phyloP scores from a whole-genome alignment of 345 rosid genomes.

The Toxicodendron radicans region DNA sequence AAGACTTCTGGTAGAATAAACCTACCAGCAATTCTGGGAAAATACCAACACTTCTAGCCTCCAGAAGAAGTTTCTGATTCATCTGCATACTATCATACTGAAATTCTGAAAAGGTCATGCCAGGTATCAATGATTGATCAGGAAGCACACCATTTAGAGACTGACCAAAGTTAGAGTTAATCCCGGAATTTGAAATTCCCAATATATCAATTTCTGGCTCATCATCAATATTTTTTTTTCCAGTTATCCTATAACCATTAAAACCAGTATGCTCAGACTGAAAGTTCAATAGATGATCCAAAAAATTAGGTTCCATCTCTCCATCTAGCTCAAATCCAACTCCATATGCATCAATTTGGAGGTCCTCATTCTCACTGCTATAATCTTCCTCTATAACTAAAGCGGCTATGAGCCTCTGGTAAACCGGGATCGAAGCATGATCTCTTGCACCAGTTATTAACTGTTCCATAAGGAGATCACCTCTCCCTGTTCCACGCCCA shows the following conservation, averaged over 20 bases:
- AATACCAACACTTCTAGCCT: constrained; percentile 80
- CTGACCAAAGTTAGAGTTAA: constrained; percentile 38
- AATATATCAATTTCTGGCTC: constrained; percentile 49
- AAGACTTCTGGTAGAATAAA: constrained; percentile 15
- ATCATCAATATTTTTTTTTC: constrained; percentile 44
- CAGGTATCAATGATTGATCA: constrained; percentile 40
- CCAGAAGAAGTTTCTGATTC: constrained; percentile 72
- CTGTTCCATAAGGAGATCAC: constrained; percentile 37
- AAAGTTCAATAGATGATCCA: constrained; percentile 48
- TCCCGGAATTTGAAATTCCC: constrained; percentile 36
- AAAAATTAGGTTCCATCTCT: constrained; percentile 58
- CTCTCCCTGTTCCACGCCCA: constrained; percentile 25
- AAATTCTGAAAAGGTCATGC: constrained; percentile 46
- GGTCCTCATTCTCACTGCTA: constrained; percentile 48
- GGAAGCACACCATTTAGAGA: constrained; percentile 46
- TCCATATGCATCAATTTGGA: constrained; percentile 50
- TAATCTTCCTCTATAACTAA: constrained; percentile 73
- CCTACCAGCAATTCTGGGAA: constrained; percentile 79
- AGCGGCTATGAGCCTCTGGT: constrained; percentile 81
- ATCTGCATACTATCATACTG: constrained; percentile 60
- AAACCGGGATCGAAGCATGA: constrained; percentile 52
- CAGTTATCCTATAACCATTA: constrained; percentile 54
- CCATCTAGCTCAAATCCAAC: constrained; percentile 54
- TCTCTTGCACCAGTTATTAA: constrained; percentile 36
- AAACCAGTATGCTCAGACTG: constrained; percentile 28